A percentile compares a stretch with the other conserved stretches of the same genome.
These are phyloP conservation scores for Neopestalotiopsis sp. DNA, from an alignment of 2,329 filamentous ascomycete genomes.

Conservation along the genomic window DNA sequence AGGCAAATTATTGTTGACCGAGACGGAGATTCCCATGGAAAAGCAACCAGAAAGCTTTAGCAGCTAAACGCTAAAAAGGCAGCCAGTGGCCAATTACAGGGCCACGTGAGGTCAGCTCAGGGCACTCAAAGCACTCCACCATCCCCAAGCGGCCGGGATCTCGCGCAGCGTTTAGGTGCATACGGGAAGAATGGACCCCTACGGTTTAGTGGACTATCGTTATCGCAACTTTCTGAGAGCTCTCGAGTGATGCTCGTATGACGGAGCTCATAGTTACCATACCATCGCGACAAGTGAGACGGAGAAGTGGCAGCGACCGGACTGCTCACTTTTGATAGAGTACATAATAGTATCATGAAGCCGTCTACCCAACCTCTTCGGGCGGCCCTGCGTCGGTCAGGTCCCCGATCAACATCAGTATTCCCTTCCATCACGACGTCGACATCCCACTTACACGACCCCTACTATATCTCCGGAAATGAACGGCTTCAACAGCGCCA, in stretches of 20 bases:
- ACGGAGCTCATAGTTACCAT: background rate
- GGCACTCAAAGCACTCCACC: background rate
- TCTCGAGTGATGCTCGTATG: conserved; percentile 14
- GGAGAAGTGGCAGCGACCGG: background rate
- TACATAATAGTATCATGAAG: conserved; percentile 1
- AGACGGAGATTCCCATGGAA: conserved; percentile 2
- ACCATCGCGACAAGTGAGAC: background rate
- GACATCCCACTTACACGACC: conserved; percentile 12
- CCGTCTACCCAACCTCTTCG: background rate
- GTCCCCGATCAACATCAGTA: background rate
- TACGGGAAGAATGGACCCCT: background rate
- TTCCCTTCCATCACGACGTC: background rate
- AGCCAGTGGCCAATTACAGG: conserved; percentile 18
- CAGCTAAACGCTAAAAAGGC: background rate
- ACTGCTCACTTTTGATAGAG: background rate
- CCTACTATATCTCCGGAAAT: background rate
- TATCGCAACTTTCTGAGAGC: conserved; percentile 14
- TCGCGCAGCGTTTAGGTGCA: background rate
- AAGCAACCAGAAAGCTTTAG: conserved; percentile 18
- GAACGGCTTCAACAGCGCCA: background rate
- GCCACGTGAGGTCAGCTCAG: conserved; percentile 16
- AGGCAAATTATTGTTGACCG: conserved; percentile 13
- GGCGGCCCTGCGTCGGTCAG: background rate
- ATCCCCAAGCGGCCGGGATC: background rate
- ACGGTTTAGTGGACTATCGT: conserved; percentile 16